These are phyloP conservation scores for Microbotryomycetes sp. DNA, from an alignment of 1,284 basidiomycete species.

Conservation along the genomic window DNA sequence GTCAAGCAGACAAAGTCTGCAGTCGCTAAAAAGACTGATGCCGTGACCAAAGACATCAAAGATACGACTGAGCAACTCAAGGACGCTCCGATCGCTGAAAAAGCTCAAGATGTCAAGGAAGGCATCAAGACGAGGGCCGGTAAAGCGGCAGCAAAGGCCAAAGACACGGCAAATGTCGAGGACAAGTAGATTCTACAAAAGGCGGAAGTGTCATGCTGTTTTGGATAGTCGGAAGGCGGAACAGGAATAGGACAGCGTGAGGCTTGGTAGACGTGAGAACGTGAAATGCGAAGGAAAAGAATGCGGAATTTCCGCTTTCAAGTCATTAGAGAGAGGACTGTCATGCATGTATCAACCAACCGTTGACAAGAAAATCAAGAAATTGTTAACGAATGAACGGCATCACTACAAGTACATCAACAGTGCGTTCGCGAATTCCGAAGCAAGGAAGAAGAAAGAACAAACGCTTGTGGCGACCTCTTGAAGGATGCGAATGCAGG, in stretches of 20 bases:
- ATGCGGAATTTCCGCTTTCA: background rate
- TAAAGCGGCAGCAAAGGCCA: slow-evolving; percentile 1
- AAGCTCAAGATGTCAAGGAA: slow-evolving; percentile 14
- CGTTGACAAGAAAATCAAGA: too few species aligned
- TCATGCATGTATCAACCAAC: too few species aligned
- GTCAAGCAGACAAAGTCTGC: slow-evolving; percentile 14
- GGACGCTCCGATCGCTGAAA: slow-evolving; percentile 11
- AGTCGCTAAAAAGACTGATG: slow-evolving; percentile 26
- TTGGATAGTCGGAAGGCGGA: too few species aligned
- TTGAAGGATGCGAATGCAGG: too few species aligned
- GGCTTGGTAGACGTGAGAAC: background rate
- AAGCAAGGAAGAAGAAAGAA: too few species aligned
- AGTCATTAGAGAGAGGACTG: too few species aligned
- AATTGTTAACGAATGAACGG: too few species aligned
- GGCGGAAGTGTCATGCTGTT: too few species aligned
- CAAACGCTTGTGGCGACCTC: too few species aligned
- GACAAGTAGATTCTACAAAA: background rate
- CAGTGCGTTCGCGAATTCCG: too few species aligned
- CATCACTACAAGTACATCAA: too few species aligned
- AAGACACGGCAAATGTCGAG: background rate
- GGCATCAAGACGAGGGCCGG: slow-evolving; percentile 5
- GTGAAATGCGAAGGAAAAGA: background rate
- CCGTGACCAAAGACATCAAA: slow-evolving; percentile 13
- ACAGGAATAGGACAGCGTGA: background rate
- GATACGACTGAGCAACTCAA: slow-evolving; percentile 8